phyloP scores from a whole-genome alignment of 108 stramenopile species.

The Mayamaea pseudoterrestris region DNA sequence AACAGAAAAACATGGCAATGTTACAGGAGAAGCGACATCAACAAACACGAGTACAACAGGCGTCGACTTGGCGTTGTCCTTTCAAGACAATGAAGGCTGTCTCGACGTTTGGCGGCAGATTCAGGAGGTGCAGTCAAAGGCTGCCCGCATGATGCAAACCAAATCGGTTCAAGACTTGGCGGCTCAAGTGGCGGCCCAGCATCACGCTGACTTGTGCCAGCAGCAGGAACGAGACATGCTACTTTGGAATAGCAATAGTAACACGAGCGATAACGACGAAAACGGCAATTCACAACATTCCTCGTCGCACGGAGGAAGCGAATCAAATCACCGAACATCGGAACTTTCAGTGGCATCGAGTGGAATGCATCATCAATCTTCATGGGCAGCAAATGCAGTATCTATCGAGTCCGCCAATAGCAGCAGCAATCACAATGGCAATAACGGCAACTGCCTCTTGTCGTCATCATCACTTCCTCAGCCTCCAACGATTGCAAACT shows the following conservation, averaged over 20 bases:
- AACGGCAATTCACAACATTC: not conserved
- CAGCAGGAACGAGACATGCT: no score
- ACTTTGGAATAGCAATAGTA: constrained; percentile 16
- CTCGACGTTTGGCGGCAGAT: constrained; percentile 82
- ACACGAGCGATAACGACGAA: constrained; percentile 10
- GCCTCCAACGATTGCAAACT: constrained; percentile 48
- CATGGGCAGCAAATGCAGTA: not conserved
- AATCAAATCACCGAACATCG: not conserved
- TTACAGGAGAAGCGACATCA: constrained; percentile 5
- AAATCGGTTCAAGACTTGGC: constrained; percentile 23
- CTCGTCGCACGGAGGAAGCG: not conserved
- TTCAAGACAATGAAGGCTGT: constrained; percentile 85
- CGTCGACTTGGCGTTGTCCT: constrained; percentile 78
- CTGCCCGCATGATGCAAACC: constrained; percentile 37
- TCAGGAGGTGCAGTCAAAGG: constrained; percentile 54
- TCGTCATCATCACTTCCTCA: constrained; percentile 32
- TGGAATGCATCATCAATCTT: no score
- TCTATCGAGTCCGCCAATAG: not conserved
- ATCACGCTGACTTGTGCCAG: constrained; percentile 31
- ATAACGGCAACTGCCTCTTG: not conserved
- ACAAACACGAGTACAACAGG: no score
- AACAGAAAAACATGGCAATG: not conserved
- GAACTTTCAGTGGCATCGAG: not conserved
- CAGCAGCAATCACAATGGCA: no score
- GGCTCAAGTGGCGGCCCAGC: constrained; percentile 27